Conservation (phyloP, 2,329 filamentous ascomycete genomes). For the Emergomyces orientalis region DNA sequence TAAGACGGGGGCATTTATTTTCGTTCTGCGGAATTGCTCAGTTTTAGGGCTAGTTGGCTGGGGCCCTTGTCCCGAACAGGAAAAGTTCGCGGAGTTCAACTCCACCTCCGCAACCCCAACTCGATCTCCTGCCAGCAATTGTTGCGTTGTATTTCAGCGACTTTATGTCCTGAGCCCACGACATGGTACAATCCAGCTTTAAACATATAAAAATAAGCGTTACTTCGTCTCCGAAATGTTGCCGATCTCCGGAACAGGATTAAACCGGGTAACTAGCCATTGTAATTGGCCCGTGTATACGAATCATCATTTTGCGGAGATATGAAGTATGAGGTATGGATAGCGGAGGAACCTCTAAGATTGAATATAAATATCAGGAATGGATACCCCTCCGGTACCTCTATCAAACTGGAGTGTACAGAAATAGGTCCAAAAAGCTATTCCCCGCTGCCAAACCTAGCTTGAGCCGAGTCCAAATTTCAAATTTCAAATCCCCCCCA, state of each 20-base stretch:
- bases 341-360: background rate
- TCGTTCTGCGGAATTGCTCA: background rate
- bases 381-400: background rate
- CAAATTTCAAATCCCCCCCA: background rate
- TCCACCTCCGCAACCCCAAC: background rate
- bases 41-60: background rate
- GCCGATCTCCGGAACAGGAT: background rate
- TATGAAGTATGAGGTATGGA: background rate
- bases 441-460: background rate
- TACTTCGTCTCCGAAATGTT: background rate
- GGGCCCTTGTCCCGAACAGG: background rate
- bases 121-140: background rate
- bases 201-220: background rate
- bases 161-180: background rate
- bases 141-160: background rate
- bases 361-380: background rate
- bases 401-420: background rate
- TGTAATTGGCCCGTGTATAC: background rate
- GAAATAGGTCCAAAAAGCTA: background rate
- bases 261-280: background rate
- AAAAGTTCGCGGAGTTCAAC: background rate
- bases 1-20: background rate
- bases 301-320: background rate
- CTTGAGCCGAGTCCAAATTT: background rate
- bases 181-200: background rate